Conservation (phyloP, 148 eudicot genomes). For the Spergularia marina region DNA sequence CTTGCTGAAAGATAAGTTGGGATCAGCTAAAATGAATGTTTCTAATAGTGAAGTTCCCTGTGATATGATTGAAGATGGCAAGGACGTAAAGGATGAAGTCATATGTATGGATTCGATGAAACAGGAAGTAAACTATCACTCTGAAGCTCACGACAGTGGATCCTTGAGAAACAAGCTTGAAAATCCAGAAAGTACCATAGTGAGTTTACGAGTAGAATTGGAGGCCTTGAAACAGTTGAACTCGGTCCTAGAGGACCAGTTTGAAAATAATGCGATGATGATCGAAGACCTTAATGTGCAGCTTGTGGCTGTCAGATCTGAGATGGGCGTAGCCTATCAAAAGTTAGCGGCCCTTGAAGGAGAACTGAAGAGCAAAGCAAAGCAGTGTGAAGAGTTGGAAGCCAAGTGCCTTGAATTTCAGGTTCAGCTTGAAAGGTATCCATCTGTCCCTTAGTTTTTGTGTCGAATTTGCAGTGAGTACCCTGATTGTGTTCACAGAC, state of each 20-base stretch:
- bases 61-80: constrained; percentile 27
- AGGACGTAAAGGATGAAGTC: constrained; percentile 24
- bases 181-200: constrained; percentile 33
- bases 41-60: not conserved
- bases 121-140: constrained; percentile 21
- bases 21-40: not conserved
- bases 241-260: constrained; percentile 33
- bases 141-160: constrained; percentile 5
- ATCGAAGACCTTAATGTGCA: constrained; percentile 48
- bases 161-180: constrained; percentile 35
- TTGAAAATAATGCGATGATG: constrained; percentile 36
- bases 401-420: constrained; percentile 43
- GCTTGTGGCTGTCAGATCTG: constrained; percentile 37
- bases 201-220: constrained; percentile 37
- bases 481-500: too few relatives aligned
- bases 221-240: constrained; percentile 38
- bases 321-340: constrained; percentile 36
- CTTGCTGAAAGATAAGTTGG: constrained; percentile 5
- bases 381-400: constrained; percentile 43
- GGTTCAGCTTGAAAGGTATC: constrained; percentile 57
- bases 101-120: constrained; percentile 27
- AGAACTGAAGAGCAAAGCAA: constrained; percentile 38
- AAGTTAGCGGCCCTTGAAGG: constrained; percentile 36
- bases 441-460: not conserved
- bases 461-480: not conserved